Conservation (phyloP, 1,284 basidiomycete species). For the Vanrija humicola region DNA sequence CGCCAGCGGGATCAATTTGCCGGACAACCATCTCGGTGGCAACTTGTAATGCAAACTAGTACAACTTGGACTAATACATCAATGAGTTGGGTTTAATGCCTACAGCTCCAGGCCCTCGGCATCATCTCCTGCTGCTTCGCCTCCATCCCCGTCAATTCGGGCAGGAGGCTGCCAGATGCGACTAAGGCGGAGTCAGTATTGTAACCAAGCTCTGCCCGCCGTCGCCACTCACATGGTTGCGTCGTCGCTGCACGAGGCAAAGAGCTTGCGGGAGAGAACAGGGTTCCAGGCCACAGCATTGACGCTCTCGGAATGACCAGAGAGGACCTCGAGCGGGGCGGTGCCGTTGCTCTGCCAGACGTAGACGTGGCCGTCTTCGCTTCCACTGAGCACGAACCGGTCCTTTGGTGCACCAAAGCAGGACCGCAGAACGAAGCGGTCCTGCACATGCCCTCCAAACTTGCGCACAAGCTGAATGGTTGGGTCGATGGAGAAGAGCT, state of each 20-base stretch:
- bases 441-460: slow-evolving; percentile 77
- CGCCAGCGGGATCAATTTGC: too few species aligned
- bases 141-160: background rate
- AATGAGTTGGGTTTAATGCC: slow-evolving; percentile 4
- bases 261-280: slow-evolving; percentile 68
- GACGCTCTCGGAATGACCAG: slow-evolving; percentile 82
- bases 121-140: background rate
- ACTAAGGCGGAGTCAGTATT: slow-evolving; percentile 1
- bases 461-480: slow-evolving; percentile 65
- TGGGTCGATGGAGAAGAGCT: slow-evolving; percentile 72
- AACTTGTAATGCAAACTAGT: too few species aligned
- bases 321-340: slow-evolving; percentile 71
- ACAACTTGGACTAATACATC: background rate
- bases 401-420: slow-evolving; percentile 91
- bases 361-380: slow-evolving; percentile 91
- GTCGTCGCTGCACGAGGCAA: slow-evolving; percentile 91
- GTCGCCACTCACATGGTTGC: slow-evolving; percentile 56
- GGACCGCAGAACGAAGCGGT: slow-evolving; percentile 77
- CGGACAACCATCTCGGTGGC: too few species aligned
- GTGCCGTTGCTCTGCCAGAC: slow-evolving; percentile 91
- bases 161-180: slow-evolving; percentile 19
- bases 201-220: too few species aligned
- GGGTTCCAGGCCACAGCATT: slow-evolving; percentile 98
- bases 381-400: slow-evolving; percentile 87
- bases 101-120: slow-evolving; percentile 18